Evolutionary conservation across 2,329 filamentous ascomycete genomes (phyloP), one percentile per base, ranked within the genome.

Genomic region (Xylariales sp.): DNA sequence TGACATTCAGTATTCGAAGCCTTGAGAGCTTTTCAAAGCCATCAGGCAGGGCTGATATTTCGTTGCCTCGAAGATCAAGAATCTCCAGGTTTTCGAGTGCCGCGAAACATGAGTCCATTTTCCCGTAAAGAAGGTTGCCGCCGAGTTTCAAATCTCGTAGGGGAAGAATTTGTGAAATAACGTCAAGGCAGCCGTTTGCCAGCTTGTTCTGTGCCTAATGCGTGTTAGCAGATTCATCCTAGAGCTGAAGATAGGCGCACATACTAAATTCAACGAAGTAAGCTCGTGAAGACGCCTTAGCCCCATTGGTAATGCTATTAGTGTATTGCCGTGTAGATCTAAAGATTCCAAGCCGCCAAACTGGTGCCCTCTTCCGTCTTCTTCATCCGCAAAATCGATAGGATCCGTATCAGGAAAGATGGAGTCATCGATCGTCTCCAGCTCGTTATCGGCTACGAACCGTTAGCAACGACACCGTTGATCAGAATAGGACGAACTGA

Each of bases 401-500:
- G 76, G 71, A 25, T 72, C 69, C 15, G 73, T 63, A 52, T 96
- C 89, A 0, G 91, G 90, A 52, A 97, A 96, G 14, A 89, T 70
- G 2, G 71, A 67, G 14, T 93, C 86, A 3, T 80, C 76, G 24
- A 97, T 71, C 22, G 71, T 70, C 53, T 87, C 80, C 35, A 98
- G 63, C 55, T 95, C 87, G 55, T 98, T 97, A 56, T 95, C 89
- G 7, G 91, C 89, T 5, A 86, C n/a, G n/a, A n/a, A n/a, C n/a
- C n/a, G n/a, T n/a, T n/a, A n/a, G n/a, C n/a, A n/a, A n/a, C n/a
- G n/a, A n/a, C n/a, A n/a, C n/a, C n/a, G n/a, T n/a, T n/a, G n/a
- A n/a, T n/a, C n/a, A n/a, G n/a, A n/a, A n/a, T n/a, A n/a, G n/a
- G n/a, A n/a, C n/a, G n/a, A n/a, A n/a, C n/a, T n/a, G n/a, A n/a